Conservation (phyloP, 768 basidiomycete genomes). For the Lentinula sp. region DNA sequence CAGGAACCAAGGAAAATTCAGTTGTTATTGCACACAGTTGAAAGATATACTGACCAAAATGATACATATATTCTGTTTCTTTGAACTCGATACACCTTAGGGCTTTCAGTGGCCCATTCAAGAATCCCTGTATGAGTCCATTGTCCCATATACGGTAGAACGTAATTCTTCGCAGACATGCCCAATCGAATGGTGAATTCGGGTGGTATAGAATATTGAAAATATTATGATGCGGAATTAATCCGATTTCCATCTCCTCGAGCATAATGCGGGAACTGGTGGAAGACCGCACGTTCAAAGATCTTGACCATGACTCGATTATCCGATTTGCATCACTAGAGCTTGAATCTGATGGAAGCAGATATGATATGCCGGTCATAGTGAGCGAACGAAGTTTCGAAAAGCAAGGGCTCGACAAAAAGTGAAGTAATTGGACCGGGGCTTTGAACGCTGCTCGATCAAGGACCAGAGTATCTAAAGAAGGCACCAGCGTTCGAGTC, state of each 20-base stretch:
- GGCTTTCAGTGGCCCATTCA: not conserved
- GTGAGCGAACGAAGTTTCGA: not conserved
- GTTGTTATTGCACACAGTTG: not conserved
- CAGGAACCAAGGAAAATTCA: not conserved
- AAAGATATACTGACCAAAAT: not conserved
- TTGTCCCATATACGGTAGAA: not conserved
- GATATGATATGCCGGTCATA: not conserved
- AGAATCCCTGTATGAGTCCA: not conserved
- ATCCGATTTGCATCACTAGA: not conserved
- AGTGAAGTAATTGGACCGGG: not conserved
- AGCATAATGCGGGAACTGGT: not conserved
- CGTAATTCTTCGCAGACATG: not conserved
- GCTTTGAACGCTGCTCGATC: not conserved
- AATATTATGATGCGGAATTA: not conserved
- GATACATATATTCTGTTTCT: not conserved
- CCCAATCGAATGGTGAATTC: not conserved
- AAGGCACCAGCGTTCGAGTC: not conserved
- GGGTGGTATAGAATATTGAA: not conserved
- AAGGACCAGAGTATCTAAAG: not conserved
- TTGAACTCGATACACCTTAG: not conserved
- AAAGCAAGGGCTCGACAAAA: conserved; percentile 1
- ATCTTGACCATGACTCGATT: not conserved
- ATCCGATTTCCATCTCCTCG: not conserved
- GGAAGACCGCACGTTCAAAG: not conserved
- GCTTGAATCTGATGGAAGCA: not conserved